phyloP scores from a whole-genome alignment of 1,284 basidiomycete genomes.

The Chiua sp. region DNA sequence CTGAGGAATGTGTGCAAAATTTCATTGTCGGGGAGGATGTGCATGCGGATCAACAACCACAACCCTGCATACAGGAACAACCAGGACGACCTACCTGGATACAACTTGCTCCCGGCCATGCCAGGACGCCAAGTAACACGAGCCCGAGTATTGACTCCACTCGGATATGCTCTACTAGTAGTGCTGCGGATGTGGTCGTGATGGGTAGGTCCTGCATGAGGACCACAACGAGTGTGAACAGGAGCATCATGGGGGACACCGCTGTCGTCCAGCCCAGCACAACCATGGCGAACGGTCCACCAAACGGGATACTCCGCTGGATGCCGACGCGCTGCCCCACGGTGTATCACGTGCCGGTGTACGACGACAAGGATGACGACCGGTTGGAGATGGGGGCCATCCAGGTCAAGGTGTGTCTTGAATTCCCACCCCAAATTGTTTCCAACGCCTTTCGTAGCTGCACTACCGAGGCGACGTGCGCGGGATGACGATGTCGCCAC shows the following conservation, averaged over 20 bases:
- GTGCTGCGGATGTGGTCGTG: constrained; percentile 8
- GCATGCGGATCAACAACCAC: too few relatives aligned
- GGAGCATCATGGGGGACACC: background rate
- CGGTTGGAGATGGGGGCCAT: constrained; percentile 73
- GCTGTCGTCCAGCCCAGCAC: too few relatives aligned
- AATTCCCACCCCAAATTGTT: background rate
- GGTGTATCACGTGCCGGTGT: constrained; percentile 48
- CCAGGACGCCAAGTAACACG: constrained; percentile 35
- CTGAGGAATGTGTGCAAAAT: too few relatives aligned
- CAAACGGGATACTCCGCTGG: constrained; percentile 46
- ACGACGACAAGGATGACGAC: constrained; percentile 78
- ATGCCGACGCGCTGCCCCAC: constrained; percentile 45
- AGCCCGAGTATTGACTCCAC: background rate
- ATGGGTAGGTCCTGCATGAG: too few relatives aligned
- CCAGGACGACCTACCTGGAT: constrained; percentile 2
- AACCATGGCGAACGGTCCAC: background rate
- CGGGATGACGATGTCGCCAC: constrained; percentile 80
- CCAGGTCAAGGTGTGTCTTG: constrained; percentile 72
- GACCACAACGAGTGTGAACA: background rate
- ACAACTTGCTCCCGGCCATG: constrained; percentile 1
- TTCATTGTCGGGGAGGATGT: too few relatives aligned
- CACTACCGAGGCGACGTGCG: constrained; percentile 82
- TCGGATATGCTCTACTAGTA: too few relatives aligned
- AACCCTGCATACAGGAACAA: too few relatives aligned
- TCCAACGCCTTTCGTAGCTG: constrained; percentile 52